Evolutionary conservation across 2,329 filamentous ascomycete genomes (phyloP).

Genomic region (Harringtonia lauricola): DNA sequence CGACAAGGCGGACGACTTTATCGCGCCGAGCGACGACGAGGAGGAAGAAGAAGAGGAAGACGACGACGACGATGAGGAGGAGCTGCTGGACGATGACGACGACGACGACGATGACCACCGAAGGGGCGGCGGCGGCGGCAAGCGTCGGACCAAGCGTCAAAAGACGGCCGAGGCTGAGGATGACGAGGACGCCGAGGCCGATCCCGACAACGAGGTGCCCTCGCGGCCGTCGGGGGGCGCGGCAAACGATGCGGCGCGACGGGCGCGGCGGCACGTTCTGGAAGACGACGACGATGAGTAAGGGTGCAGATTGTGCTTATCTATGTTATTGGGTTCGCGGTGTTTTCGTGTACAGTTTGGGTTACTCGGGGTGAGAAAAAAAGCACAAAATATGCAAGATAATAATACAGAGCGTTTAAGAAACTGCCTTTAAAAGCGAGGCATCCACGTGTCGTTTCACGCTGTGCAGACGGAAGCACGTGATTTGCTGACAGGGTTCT

Average conservation of each 20-base stretch:
- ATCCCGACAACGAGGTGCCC: slow-evolving; percentile 44
- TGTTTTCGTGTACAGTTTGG: too few species aligned
- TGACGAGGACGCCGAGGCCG: slow-evolving; percentile 39
- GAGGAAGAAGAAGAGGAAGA: slow-evolving; percentile 44
- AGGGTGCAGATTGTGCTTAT: too few species aligned
- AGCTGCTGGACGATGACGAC: slow-evolving; percentile 39
- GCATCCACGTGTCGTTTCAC: too few species aligned
- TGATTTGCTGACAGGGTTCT: too few species aligned
- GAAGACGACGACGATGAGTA: slow-evolving; percentile 45
- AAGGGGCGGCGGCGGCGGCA: too few species aligned
- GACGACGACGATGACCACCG: slow-evolving; percentile 14
- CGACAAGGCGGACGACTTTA: slow-evolving; percentile 69
- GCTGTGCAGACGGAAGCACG: too few species aligned
- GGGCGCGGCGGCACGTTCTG: slow-evolving; percentile 44
- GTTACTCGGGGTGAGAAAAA: too few species aligned
- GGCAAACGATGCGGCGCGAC: slow-evolving; percentile 35
- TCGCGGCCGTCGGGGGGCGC: slow-evolving; percentile 43
- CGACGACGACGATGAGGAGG: slow-evolving; percentile 49
- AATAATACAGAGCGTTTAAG: too few species aligned
- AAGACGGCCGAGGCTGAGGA: slow-evolving; percentile 38
- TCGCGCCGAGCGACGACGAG: slow-evolving; percentile 66
- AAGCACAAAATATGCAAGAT: too few species aligned
- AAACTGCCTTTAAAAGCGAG: too few species aligned
- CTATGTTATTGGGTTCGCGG: too few species aligned
- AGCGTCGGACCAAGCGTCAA: slow-evolving; percentile 36